Evolutionary conservation across 2,329 filamentous ascomycete species (phyloP).

Genomic region (Fusarium dlaminii): DNA sequence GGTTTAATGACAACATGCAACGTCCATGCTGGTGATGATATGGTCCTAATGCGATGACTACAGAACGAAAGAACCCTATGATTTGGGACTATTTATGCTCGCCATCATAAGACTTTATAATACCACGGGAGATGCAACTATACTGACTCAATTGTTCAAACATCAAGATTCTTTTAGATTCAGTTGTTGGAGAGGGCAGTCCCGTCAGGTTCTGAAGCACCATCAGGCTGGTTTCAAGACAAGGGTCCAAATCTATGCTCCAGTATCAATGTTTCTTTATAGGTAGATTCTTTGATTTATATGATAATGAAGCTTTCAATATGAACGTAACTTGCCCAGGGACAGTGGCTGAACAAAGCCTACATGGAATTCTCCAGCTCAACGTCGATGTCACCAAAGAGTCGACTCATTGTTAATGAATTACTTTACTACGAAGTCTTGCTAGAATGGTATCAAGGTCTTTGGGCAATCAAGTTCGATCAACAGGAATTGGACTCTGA

Average conservation of each 20-base stretch:
- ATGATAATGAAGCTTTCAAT: background rate
- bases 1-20: background rate
- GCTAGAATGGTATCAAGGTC: too few relatives aligned
- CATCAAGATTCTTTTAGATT: too few relatives aligned
- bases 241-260: too few relatives aligned
- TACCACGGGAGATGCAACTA: fast-evolving
- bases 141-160: background rate
- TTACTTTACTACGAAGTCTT: background rate
- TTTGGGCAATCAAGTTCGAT: background rate
- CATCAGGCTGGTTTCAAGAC: background rate
- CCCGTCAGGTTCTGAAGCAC: background rate
- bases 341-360: background rate
- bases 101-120: too few relatives aligned
- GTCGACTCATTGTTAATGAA: background rate
- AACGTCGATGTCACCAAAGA: background rate
- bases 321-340: background rate
- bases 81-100: background rate
- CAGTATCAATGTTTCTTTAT: background rate
- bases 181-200: too few relatives aligned
- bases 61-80: background rate
- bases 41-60: background rate
- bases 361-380: background rate
- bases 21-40: background rate
- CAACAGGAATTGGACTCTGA: background rate
- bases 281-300: background rate